phyloP scores from a whole-genome alignment of 148 eudicot genomes.

The Suaeda aralocaspica region DNA sequence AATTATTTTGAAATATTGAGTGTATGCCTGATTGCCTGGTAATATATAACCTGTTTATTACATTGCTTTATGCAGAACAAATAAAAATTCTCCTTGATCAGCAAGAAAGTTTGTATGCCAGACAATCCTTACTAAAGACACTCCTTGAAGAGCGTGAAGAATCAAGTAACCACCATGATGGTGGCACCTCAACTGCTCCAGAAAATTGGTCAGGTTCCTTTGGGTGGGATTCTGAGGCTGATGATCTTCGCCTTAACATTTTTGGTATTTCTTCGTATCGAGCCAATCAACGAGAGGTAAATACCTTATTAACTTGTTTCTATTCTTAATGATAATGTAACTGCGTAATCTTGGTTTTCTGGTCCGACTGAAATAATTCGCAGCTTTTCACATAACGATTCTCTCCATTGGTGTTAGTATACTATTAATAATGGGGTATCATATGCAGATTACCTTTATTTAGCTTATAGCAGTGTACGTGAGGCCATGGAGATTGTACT shows the following conservation, averaged over 20 bases:
- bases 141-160: constrained; percentile 60
- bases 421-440: neutral
- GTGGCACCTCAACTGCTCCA: constrained; percentile 40
- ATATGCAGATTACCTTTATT: neutral
- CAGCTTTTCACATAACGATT: neutral
- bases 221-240: constrained; percentile 86
- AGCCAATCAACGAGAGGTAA: constrained; percentile 95
- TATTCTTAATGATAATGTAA: neutral
- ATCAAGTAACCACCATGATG: constrained; percentile 37
- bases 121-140: constrained; percentile 75
- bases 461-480: neutral
- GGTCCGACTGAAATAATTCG: neutral
- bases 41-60: neutral
- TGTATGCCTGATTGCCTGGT: neutral
- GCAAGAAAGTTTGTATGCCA: constrained; percentile 72
- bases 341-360: neutral
- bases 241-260: constrained; percentile 70
- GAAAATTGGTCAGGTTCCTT: constrained; percentile 82
- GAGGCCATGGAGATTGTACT: neutral
- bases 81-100: constrained; percentile 72
- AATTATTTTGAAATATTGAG: neutral
- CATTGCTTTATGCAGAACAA: constrained; percentile 50
- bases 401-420: neutral
- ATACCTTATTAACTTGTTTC: constrained; percentile 17
- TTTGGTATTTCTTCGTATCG: constrained; percentile 87